Evolutionary conservation across 352 stramenopile species (phyloP).

Genomic region (Phytopythium boreale): DNA sequence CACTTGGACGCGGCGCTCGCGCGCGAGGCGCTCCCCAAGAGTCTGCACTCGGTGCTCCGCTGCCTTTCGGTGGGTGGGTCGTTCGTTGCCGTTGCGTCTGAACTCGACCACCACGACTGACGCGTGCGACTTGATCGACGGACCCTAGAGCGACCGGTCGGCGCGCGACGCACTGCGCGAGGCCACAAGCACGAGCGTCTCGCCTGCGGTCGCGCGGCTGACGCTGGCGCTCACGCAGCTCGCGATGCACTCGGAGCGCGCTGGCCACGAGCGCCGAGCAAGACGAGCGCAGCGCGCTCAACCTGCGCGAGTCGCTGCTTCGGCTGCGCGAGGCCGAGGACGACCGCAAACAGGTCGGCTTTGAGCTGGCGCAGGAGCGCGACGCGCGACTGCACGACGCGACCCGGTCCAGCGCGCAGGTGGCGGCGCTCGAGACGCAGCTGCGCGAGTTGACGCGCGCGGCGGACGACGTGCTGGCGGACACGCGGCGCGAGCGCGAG

Average conservation of each 20-base stretch:
- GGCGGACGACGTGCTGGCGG: slow-evolving; percentile 31
- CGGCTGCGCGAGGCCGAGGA: slow-evolving; percentile 61
- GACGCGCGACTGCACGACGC: slow-evolving; percentile 27
- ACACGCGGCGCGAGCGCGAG: slow-evolving; percentile 35
- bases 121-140: background rate
- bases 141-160: slow-evolving; percentile 32
- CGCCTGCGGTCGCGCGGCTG: slow-evolving; percentile 28
- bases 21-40: slow-evolving; percentile 23
- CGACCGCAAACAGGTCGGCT: slow-evolving; percentile 54
- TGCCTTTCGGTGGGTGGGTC: slow-evolving; percentile 17
- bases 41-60: slow-evolving; percentile 25
- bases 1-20: slow-evolving; percentile 14
- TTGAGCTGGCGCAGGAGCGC: slow-evolving; percentile 46
- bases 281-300: slow-evolving; percentile 28
- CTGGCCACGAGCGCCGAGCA: slow-evolving; percentile 56
- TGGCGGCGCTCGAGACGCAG: slow-evolving; percentile 38
- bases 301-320: slow-evolving; percentile 43
- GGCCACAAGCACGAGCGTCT: slow-evolving; percentile 38
- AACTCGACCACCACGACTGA: background rate
- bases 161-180: slow-evolving; percentile 34
- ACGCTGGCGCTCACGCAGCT: slow-evolving; percentile 37
- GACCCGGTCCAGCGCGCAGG: slow-evolving; percentile 27
- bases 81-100: background rate
- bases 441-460: slow-evolving; percentile 38
- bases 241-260: slow-evolving; percentile 33